phyloP scores from a whole-genome alignment of 306 rosid genomes.

The Malus orientalis region DNA sequence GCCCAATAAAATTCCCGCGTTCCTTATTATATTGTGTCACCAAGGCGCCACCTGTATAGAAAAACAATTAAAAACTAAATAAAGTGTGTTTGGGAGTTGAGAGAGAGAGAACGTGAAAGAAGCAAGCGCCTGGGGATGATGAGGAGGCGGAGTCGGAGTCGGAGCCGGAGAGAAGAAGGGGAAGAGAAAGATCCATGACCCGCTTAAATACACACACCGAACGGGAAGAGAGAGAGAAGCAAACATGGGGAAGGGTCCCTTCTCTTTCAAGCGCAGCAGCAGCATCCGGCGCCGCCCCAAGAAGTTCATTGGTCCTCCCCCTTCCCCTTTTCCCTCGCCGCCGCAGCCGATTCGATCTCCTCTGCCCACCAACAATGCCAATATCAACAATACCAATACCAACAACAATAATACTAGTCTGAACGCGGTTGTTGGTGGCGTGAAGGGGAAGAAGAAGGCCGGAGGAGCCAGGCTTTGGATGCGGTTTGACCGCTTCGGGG shows the following conservation, averaged over 20 bases:
- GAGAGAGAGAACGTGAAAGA: not conserved
- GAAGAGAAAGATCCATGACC: not conserved
- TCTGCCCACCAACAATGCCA: not conserved
- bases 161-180: not conserved
- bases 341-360: conserved; percentile 18
- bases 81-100: not conserved
- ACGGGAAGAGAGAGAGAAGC: not conserved
- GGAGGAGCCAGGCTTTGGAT: conserved; percentile 87
- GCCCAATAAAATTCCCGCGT: too few species aligned
- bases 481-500: conserved; percentile 64
- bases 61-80: not conserved
- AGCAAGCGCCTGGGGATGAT: not conserved
- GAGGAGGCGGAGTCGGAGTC: not conserved
- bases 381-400: not conserved
- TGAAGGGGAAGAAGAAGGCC: conserved; percentile 77
- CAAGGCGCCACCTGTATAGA: too few species aligned
- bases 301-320: conserved; percentile 20
- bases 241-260: conserved; percentile 52
- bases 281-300: conserved; percentile 50
- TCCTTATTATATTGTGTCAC: too few species aligned
- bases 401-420: conserved; percentile 7
- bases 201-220: not conserved
- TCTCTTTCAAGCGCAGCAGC: conserved; percentile 57
- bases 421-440: not conserved
- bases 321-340: not conserved